phyloP scores from a whole-genome alignment of 2,329 filamentous ascomycete genomes.

The Colletotrichum eleusines region DNA sequence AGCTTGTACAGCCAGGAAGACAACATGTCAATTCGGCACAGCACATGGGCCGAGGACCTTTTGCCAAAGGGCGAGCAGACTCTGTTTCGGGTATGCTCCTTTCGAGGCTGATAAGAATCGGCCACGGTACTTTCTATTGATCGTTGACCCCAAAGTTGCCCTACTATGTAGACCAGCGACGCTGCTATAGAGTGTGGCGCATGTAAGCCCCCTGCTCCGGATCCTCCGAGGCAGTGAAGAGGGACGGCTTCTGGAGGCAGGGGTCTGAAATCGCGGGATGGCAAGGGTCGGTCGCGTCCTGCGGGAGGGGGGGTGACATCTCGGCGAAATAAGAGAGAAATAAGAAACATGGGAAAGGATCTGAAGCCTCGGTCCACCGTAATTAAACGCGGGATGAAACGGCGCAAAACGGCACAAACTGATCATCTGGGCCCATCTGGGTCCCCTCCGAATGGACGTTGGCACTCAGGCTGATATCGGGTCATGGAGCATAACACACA shows the following conservation, averaged over 20 bases:
- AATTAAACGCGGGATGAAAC: slow-evolving; percentile 10
- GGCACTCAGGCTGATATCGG: slow-evolving; percentile 1
- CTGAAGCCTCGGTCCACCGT: neutral
- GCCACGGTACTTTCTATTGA: slow-evolving; percentile 11
- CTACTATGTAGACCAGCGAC: neutral
- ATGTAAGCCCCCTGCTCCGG: neutral
- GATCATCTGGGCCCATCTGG: neutral
- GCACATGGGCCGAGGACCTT: slow-evolving; percentile 45
- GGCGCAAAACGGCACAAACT: slow-evolving; percentile 7
- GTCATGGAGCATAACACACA: slow-evolving; percentile 27
- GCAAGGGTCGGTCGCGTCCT: neutral
- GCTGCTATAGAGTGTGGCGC: neutral
- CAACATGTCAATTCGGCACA: slow-evolving; percentile 44
- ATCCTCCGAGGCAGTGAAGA: neutral
- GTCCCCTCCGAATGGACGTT: neutral
- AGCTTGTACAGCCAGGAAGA: slow-evolving; percentile 50
- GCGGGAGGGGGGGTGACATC: neutral
- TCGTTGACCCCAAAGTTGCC: slow-evolving; percentile 22
- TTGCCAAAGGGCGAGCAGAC: slow-evolving; percentile 57
- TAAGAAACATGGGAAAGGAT: neutral
- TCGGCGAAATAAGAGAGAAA: slow-evolving; percentile 11
- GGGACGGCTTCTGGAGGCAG: neutral
- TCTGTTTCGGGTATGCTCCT: slow-evolving; percentile 68
- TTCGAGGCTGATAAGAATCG: slow-evolving; percentile 63
- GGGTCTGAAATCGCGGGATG: neutral